These are phyloP conservation scores for Cercospora zeina DNA, from an alignment of 2,329 filamentous ascomycete species.

Conservation along the genomic window DNA sequence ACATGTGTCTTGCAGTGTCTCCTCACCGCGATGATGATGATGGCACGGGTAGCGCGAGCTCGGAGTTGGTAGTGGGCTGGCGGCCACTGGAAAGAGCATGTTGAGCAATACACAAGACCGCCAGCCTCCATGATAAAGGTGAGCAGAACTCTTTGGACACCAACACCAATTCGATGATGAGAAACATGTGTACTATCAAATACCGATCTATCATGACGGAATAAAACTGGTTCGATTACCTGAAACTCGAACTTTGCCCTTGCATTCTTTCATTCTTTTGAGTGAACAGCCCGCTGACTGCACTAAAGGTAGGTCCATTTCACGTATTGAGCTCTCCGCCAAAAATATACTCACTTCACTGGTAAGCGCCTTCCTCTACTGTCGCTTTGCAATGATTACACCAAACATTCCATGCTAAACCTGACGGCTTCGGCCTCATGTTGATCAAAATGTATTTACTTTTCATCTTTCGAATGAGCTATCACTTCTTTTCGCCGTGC, in stretches of 20 bases:
- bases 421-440: slow-evolving; percentile 64
- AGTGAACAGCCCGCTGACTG: slow-evolving; percentile 27
- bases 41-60: not conserved
- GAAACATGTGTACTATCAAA: slow-evolving; percentile 53
- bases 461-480: slow-evolving; percentile 82
- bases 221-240: slow-evolving; percentile 52
- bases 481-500: not conserved
- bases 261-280: not conserved
- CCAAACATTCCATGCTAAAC: slow-evolving; percentile 74
- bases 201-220: slow-evolving; percentile 50
- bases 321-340: not conserved
- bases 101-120: not conserved
- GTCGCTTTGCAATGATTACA: slow-evolving; percentile 60
- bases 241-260: slow-evolving; percentile 36
- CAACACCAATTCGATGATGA: slow-evolving; percentile 44
- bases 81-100: slow-evolving; percentile 1
- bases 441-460: slow-evolving; percentile 65
- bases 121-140: slow-evolving; percentile 15
- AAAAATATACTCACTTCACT: not conserved
- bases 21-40: not conserved
- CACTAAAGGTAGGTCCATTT: slow-evolving; percentile 29
- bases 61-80: slow-evolving; percentile 1
- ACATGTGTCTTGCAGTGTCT: slow-evolving; percentile 11
- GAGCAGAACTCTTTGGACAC: not conserved
- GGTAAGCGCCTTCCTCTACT: slow-evolving; percentile 35